Percentiles rank a stretch among this genome's conserved stretches.
These are phyloP conservation scores for Ceratocystis destructans DNA, from an alignment of 2,329 filamentous ascomycete species.

Conservation along the genomic window DNA sequence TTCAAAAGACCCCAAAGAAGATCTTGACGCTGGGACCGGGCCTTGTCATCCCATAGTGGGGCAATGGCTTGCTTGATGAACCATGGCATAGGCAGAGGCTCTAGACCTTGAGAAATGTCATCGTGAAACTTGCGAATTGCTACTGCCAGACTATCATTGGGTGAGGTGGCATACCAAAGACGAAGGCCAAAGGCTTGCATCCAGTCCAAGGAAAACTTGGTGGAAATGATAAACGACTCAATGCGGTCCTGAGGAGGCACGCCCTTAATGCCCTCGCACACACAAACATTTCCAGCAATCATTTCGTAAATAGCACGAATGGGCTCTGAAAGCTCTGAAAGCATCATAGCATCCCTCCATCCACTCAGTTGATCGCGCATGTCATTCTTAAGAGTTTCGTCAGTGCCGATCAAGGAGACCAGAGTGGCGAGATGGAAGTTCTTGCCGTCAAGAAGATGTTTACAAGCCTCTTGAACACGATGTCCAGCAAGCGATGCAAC, in stretches of 20 bases:
- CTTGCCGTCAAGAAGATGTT: slow-evolving; percentile 57
- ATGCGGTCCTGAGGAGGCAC: slow-evolving; percentile 67
- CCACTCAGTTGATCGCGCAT: slow-evolving; percentile 68
- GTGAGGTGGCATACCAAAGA: slow-evolving; percentile 70
- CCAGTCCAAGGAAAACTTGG: slow-evolving; percentile 81
- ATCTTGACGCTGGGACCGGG: slow-evolving; percentile 52
- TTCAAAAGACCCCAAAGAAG: slow-evolving; percentile 78
- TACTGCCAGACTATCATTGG: slow-evolving; percentile 52
- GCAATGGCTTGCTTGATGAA: slow-evolving; percentile 48
- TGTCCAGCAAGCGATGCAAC: slow-evolving; percentile 67
- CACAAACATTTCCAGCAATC: slow-evolving; percentile 72
- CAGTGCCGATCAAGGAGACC: slow-evolving; percentile 66
- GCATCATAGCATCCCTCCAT: slow-evolving; percentile 70
- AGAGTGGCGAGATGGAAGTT: slow-evolving; percentile 77
- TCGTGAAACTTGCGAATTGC: slow-evolving; percentile 61
- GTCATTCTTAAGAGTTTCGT: slow-evolving; percentile 53
- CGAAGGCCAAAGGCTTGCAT: slow-evolving; percentile 82
- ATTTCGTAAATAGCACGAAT: slow-evolving; percentile 83
- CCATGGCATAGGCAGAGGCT: slow-evolving; percentile 60
- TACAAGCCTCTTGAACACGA: slow-evolving; percentile 70
- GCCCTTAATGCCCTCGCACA: slow-evolving; percentile 61
- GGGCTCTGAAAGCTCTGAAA: slow-evolving; percentile 75
- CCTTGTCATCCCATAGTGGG: slow-evolving; percentile 46
- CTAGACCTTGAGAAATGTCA: slow-evolving; percentile 57
- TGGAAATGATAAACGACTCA: slow-evolving; percentile 66